These are phyloP conservation scores for Yarrowia sp. DNA, from an alignment of 805 yeast genomes.

Conservation along the genomic window DNA sequence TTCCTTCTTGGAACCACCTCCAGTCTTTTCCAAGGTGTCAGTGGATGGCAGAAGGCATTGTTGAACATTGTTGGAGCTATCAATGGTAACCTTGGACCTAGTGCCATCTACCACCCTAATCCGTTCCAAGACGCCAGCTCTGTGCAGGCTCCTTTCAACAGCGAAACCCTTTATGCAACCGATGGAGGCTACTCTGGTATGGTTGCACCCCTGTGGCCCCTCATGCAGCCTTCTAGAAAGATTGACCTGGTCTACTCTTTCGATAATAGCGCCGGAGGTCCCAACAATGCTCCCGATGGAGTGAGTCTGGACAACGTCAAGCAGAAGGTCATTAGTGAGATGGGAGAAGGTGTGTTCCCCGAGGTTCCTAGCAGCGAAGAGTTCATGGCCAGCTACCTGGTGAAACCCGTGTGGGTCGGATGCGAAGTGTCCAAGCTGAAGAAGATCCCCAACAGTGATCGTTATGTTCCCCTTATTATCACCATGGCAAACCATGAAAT, in stretches of 20 bases:
- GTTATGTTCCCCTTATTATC: constrained; percentile 68
- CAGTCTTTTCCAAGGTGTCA: constrained; percentile 61
- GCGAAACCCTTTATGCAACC: constrained; percentile 42
- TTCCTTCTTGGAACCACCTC: constrained; percentile 80
- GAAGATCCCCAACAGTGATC: constrained; percentile 55
- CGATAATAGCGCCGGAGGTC: constrained; percentile 38
- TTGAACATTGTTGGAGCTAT: not conserved
- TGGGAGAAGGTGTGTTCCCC: constrained; percentile 44
- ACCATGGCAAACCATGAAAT: constrained; percentile 72
- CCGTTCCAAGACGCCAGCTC: constrained; percentile 50
- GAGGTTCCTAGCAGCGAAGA: constrained; percentile 48
- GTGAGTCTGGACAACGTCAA: constrained; percentile 41
- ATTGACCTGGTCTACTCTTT: constrained; percentile 61
- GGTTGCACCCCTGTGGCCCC: constrained; percentile 63
- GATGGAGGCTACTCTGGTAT: constrained; percentile 81
- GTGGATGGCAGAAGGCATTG: constrained; percentile 36
- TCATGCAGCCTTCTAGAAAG: constrained; percentile 52
- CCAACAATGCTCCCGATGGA: constrained; percentile 42
- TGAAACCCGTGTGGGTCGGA: constrained; percentile 86
- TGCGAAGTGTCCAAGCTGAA: constrained; percentile 52
- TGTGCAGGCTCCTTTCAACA: constrained; percentile 37
- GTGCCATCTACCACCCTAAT: constrained; percentile 69
- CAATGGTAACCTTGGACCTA: constrained; percentile 46
- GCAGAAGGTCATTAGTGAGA: constrained; percentile 34
- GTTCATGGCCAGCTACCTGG: constrained; percentile 62